Evolutionary conservation across 164 flowering plant genomes (phyloP).

Genomic region (Stephania cephalantha): DNA sequence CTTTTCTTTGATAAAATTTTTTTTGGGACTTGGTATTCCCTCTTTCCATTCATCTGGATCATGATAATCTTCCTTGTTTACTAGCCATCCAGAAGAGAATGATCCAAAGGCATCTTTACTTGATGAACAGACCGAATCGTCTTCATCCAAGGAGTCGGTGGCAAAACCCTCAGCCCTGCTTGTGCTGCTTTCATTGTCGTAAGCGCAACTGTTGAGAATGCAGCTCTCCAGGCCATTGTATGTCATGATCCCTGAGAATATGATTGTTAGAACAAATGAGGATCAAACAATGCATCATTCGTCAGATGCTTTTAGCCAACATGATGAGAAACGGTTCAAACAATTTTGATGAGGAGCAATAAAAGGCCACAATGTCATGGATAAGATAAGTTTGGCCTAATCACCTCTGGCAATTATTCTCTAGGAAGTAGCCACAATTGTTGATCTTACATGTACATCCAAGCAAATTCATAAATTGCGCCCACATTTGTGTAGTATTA

Average conservation of each 20-base stretch:
- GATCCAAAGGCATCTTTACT: conserved; percentile 79
- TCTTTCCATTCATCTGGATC: conserved; percentile 45
- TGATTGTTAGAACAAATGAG: neutral
- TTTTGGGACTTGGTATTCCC: conserved; percentile 29
- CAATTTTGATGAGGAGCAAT: neutral
- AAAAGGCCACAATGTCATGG: neutral
- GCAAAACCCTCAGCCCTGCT: conserved; percentile 60
- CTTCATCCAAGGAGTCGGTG: conserved; percentile 68
- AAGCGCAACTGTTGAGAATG: conserved; percentile 48
- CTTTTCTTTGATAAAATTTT: conserved; percentile 36
- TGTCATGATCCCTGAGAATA: conserved; percentile 57
- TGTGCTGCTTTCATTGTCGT: conserved; percentile 56
- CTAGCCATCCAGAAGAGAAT: conserved; percentile 59
- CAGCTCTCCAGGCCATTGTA: conserved; percentile 85
- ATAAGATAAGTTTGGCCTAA: neutral
- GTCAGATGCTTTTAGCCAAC: neutral
- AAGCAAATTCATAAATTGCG: neutral
- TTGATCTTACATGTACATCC: neutral
- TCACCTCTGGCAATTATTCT: neutral
- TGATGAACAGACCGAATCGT: conserved; percentile 69
- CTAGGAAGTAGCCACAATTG: neutral
- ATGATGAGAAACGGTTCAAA: neutral
- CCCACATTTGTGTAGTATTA: neutral
- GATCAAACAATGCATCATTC: neutral
- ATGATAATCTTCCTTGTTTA: conserved; percentile 43